Percentiles rank a stretch among this genome's conserved stretches.
These are phyloP conservation scores for Magnolia sinica DNA, from an alignment of 164 flowering plant species.

Conservation along the genomic window DNA sequence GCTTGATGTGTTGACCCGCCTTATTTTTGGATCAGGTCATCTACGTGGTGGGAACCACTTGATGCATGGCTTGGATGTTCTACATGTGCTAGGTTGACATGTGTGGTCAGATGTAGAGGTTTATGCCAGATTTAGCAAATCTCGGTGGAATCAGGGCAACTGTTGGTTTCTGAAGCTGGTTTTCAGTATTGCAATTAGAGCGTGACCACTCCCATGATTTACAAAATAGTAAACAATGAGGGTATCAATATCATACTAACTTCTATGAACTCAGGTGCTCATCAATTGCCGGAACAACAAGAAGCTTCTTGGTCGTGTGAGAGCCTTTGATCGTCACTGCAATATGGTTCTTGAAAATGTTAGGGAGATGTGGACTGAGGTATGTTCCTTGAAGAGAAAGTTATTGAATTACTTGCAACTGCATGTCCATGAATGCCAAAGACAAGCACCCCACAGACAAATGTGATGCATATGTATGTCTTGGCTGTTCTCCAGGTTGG, in stretches of 20 bases:
- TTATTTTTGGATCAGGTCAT: no score
- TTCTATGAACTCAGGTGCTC: conserved; percentile 48
- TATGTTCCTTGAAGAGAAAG: conserved; percentile 15
- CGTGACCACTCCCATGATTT: not conserved
- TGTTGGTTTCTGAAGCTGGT: not conserved
- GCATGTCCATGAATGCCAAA: no score
- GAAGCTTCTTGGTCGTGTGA: conserved; percentile 85
- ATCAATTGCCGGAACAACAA: conserved; percentile 87
- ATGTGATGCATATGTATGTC: not conserved
- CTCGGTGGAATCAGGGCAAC: not conserved
- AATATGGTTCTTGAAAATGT: conserved; percentile 96
- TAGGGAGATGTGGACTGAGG: conserved; percentile 97
- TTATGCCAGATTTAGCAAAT: not conserved
- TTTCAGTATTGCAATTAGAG: no score
- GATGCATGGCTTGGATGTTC: not conserved
- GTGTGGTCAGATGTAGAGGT: not conserved
- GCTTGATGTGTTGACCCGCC: no score
- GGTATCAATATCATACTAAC: not conserved
- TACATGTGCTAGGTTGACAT: not conserved
- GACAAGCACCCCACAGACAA: not conserved
- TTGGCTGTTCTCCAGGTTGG: not conserved
- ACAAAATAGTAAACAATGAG: not conserved
- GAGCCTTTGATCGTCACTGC: conserved; percentile 91
- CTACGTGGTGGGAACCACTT: no score
- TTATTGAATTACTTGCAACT: no score